Evolutionary conservation across 257 asterid species (phyloP).

Genomic region (Jasminum sambac): DNA sequence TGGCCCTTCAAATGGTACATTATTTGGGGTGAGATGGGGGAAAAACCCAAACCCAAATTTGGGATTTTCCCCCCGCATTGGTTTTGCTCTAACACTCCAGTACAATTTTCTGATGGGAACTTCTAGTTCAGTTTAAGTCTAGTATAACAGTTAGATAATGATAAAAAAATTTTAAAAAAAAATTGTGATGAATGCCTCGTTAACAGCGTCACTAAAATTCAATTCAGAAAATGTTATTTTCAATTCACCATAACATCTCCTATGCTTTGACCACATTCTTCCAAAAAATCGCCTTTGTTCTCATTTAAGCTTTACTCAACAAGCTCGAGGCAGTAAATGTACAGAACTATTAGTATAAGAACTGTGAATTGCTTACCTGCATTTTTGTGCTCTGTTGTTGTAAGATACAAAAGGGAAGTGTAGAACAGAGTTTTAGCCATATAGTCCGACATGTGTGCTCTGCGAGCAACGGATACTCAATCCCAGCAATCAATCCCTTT

Average conservation of each 20-base stretch:
- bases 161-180: neutral
- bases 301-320: too few relatives aligned
- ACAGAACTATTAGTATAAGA: constrained; percentile 8
- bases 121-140: neutral
- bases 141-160: neutral
- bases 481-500: constrained; percentile 87
- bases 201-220: too few relatives aligned
- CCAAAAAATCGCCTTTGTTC: too few relatives aligned
- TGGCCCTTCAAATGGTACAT: too few relatives aligned
- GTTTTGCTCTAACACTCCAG: neutral
- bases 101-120: neutral
- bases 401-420: constrained; percentile 85
- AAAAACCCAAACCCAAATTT: too few relatives aligned
- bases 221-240: too few relatives aligned
- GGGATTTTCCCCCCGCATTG: too few relatives aligned
- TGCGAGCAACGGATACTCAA: constrained; percentile 82
- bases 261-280: too few relatives aligned
- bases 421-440: constrained; percentile 86
- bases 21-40: too few relatives aligned
- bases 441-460: constrained; percentile 77
- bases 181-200: too few relatives aligned
- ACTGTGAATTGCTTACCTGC: constrained; percentile 47
- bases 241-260: too few relatives aligned
- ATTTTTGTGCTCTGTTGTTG: constrained; percentile 79
- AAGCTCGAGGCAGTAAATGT: too few relatives aligned